Conservation (phyloP, 148 eudicot species). For the Amaranthus cruentus region DNA sequence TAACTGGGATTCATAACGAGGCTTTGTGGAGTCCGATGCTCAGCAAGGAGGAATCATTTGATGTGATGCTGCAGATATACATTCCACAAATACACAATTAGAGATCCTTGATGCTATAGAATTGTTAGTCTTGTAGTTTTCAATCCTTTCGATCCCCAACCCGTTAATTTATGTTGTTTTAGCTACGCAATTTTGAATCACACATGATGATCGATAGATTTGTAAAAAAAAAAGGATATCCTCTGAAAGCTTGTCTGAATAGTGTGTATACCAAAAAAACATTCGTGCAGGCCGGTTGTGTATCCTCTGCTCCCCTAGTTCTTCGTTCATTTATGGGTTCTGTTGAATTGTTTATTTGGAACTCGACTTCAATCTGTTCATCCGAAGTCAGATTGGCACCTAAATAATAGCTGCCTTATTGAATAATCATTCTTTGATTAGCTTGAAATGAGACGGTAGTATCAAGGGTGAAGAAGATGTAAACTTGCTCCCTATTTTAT, state of each 20-base stretch:
- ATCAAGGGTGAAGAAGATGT: too few relatives aligned
- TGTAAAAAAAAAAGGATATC: slow-evolving; percentile 2
- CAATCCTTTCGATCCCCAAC: background rate
- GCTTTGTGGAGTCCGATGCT: background rate
- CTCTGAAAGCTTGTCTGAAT: background rate
- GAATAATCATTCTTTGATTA: too few relatives aligned
- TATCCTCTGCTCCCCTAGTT: background rate
- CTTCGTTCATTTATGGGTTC: background rate
- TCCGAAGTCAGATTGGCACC: background rate
- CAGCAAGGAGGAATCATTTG: background rate
- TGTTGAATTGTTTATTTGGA: background rate
- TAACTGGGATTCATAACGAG: slow-evolving; percentile 54
- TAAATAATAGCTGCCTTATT: too few relatives aligned
- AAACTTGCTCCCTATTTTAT: too few relatives aligned
- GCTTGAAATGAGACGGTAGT: too few relatives aligned
- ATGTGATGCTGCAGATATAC: background rate
- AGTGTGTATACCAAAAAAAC: slow-evolving; percentile 7
- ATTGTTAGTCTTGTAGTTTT: background rate
- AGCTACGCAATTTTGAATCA: background rate
- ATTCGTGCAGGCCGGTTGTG: background rate
- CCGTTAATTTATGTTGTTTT: background rate
- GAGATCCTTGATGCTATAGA: slow-evolving; percentile 8
- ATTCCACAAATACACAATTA: slow-evolving; percentile 1
- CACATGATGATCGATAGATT: background rate
- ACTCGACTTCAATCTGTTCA: background rate